Conservation (phyloP, 805 yeast genomes). For the Metschnikowia hibisci region DNA sequence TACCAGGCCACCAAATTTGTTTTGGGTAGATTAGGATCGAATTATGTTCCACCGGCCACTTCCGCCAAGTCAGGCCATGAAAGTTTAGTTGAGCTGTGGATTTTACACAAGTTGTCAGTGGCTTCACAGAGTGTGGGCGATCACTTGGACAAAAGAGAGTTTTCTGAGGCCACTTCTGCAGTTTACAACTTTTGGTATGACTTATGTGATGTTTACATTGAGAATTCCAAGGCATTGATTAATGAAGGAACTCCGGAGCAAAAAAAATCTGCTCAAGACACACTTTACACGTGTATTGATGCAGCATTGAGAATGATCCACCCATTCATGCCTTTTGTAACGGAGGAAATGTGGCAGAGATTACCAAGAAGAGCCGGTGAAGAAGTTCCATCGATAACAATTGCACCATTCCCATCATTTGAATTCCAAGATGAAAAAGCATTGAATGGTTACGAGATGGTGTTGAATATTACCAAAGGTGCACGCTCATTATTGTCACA, state of each 20-base stretch:
- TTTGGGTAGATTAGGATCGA: constrained; percentile 85
- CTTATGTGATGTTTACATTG: constrained; percentile 96
- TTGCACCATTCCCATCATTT: constrained; percentile 75
- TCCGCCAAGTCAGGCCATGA: constrained; percentile 69
- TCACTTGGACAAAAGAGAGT: constrained; percentile 78
- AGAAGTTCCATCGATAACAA: constrained; percentile 63
- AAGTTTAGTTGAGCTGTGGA: constrained; percentile 95
- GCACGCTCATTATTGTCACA: constrained; percentile 91
- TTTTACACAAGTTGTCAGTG: constrained; percentile 75
- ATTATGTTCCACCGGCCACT: constrained; percentile 73
- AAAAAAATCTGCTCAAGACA: constrained; percentile 86
- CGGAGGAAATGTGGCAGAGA: constrained; percentile 99
- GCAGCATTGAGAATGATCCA: constrained; percentile 88
- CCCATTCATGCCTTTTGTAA: constrained; percentile 96
- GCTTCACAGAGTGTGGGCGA: constrained; percentile 63
- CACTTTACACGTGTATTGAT: constrained; percentile 88
- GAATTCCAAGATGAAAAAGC: constrained; percentile 62
- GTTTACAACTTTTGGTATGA: constrained; percentile 95
- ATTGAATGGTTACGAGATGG: constrained; percentile 73
- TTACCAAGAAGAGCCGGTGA: constrained; percentile 83
- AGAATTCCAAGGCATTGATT: constrained; percentile 90
- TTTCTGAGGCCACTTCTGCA: constrained; percentile 79
- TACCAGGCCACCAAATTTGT: constrained; percentile 98
- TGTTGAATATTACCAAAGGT: constrained; percentile 80
- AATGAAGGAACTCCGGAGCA: constrained; percentile 86